Evolutionary conservation across 2,329 filamentous ascomycete genomes (phyloP).

Genomic region (Fusarium sp.): DNA sequence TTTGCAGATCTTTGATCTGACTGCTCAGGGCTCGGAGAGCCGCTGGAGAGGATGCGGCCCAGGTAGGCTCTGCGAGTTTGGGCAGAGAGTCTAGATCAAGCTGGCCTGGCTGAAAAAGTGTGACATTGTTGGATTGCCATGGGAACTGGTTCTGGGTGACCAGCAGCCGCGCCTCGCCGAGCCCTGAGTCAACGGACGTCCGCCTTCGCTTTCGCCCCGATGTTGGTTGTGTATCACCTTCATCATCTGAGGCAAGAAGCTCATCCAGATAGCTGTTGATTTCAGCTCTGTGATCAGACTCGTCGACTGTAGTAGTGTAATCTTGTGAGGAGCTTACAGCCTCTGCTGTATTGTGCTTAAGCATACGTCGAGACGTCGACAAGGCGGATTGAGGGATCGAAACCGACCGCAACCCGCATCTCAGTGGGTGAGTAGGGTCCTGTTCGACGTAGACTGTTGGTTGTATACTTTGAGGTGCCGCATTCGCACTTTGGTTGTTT

Average conservation of each 20-base stretch:
- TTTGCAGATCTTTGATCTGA: constrained; percentile 72
- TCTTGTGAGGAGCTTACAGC: background rate
- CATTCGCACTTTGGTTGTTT: background rate
- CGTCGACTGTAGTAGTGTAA: constrained; percentile 16
- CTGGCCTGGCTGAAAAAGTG: constrained; percentile 72
- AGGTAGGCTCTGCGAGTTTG: constrained; percentile 61
- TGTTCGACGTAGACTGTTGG: constrained; percentile 45
- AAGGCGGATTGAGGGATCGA: constrained; percentile 47
- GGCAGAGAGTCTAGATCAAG: constrained; percentile 72
- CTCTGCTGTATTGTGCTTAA: background rate
- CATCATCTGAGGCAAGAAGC: constrained; percentile 41
- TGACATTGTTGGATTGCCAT: constrained; percentile 23
- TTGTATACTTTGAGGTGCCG: background rate
- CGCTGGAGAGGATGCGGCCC: constrained; percentile 45
- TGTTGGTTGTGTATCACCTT: constrained; percentile 1
- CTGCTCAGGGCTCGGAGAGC: constrained; percentile 43
- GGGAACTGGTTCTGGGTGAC: constrained; percentile 21
- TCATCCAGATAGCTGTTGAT: constrained; percentile 33
- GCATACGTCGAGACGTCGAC: constrained; percentile 28
- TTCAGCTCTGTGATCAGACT: background rate
- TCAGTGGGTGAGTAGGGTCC: constrained; percentile 34
- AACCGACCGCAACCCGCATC: background rate
- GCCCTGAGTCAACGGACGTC: constrained; percentile 35
- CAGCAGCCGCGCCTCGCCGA: constrained; percentile 24
- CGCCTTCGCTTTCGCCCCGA: constrained; percentile 36